Evolutionary conservation across 805 yeast species (phyloP), one percentile per base, ranked within the genome.

Genomic region (Spathaspora gorwiae): DNA sequence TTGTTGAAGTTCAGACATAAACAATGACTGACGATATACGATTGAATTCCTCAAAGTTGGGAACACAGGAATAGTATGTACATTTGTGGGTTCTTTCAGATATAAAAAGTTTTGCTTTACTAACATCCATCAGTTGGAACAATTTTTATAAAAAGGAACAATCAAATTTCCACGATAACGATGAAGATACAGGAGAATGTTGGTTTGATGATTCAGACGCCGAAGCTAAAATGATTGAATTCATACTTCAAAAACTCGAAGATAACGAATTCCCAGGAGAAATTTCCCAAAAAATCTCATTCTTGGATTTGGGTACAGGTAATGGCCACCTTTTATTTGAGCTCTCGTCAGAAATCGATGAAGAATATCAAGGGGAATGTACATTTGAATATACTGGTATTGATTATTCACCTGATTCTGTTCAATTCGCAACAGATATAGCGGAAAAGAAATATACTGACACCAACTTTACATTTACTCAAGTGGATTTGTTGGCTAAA

Each of bases 131-230:
- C 37, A 76, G 82, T 70, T 92, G 99, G 98, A 90, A 94, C 63
- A 78, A 83, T 43, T 87, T 92, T 62, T 92, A 92, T 64, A 69
- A 79, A 37, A 59, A 79, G 15, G 99, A 92, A 58, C 77, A 79
- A 50, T 55, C 61, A 26, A 92, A 92, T 65, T 92, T 87, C 56
- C 64, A 71, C 35, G 79, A 79, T 27, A 87, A 92, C 60, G 80
- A 85, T 13, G 75, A 84, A 14, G 97, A 94, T 61, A 83, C 90
- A 0, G 99, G 99, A 1, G 98, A 94, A 63, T 79, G 90, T 62
- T 94, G 99, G 99, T 94, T 94, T 64, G 82, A 86, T 53, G 99
- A 94, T 57, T 84, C 87, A n/a, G 90, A 85, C 56, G 98, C 99
- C 0, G 98, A 92, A 59, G 75, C 73, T 47, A 84, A 81, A 59